Evolutionary conservation across 345 rosid species (phyloP).

Genomic region (Syzygium grande): DNA sequence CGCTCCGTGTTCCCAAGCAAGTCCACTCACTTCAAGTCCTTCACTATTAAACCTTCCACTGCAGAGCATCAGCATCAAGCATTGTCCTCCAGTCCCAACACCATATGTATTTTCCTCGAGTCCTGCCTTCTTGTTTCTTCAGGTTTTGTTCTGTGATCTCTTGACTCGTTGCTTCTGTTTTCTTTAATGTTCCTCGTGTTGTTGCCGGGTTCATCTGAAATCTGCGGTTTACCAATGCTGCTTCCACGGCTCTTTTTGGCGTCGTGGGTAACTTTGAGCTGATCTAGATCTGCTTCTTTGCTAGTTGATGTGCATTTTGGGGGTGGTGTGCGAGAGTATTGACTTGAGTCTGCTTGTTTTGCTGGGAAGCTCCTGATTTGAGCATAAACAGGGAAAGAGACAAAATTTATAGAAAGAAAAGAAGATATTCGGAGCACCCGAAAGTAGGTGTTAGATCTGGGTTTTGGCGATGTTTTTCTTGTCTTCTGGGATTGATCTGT

Average conservation of each 20-base stretch:
- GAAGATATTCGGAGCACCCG: not conserved
- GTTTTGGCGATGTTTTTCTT: not conserved
- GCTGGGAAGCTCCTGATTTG: not conserved
- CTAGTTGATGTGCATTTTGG: constrained; percentile 9
- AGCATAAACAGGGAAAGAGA: not conserved
- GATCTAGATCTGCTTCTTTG: constrained; percentile 28
- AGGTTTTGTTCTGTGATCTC: not conserved
- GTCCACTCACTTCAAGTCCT: not conserved
- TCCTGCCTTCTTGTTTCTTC: not conserved
- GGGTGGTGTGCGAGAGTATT: not conserved
- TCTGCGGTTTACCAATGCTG: not conserved
- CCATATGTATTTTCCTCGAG: not conserved
- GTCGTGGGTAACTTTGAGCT: not conserved
- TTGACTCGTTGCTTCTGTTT: not conserved
- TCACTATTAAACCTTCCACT: too few species aligned
- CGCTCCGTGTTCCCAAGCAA: not conserved
- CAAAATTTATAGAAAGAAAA: not conserved
- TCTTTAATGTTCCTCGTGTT: not conserved
- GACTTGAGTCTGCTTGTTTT: not conserved
- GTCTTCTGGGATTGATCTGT: not conserved
- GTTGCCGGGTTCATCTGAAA: not conserved
- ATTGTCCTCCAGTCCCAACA: not conserved
- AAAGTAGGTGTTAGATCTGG: not conserved
- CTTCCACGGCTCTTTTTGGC: not conserved
- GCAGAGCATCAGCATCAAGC: not conserved